These are phyloP conservation scores for Rhodotorula diobovata DNA, from an alignment of 768 basidiomycete genomes.

Conservation along the genomic window DNA sequence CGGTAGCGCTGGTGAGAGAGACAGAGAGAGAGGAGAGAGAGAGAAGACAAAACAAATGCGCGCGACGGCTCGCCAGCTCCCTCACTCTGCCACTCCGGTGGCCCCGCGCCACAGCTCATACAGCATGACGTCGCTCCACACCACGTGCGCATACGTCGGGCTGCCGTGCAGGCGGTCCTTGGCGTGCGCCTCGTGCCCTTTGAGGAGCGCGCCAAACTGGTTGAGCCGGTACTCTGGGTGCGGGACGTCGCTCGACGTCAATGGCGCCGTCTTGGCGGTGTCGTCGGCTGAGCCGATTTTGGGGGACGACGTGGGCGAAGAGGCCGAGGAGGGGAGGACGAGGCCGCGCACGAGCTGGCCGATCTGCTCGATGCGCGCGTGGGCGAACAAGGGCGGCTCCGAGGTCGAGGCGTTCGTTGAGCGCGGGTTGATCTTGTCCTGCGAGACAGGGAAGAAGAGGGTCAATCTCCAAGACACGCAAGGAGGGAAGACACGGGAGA, in stretches of 20 bases:
- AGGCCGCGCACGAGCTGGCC: conserved; percentile 38
- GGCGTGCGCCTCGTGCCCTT: conserved; percentile 41
- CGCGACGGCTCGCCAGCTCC: too few relatives aligned
- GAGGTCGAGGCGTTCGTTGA: not conserved
- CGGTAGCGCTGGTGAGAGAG: too few relatives aligned
- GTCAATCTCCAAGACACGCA: too few relatives aligned
- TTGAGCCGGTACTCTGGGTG: conserved; percentile 38
- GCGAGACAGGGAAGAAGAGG: not conserved
- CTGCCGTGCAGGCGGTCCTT: conserved; percentile 41
- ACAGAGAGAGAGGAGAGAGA: too few relatives aligned
- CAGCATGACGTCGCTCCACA: conserved; percentile 41
- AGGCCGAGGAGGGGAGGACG: conserved; percentile 24
- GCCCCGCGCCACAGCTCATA: conserved; percentile 30
- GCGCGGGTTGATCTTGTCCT: conserved; percentile 39
- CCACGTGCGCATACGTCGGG: conserved; percentile 30
- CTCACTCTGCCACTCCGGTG: not conserved
- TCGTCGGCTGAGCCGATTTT: not conserved
- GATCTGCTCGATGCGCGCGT: conserved; percentile 40
- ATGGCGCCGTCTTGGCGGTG: too few relatives aligned
- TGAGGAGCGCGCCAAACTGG: conserved; percentile 37
- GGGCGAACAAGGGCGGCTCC: conserved; percentile 35
- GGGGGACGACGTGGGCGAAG: not conserved
- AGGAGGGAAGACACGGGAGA: not conserved
- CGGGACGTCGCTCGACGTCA: not conserved
- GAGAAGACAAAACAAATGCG: too few relatives aligned